A percentile compares a stretch with the other conserved stretches of the same genome.
phyloP scores from a whole-genome alignment of 2,329 filamentous ascomycete genomes.

The Harringtonia lauricola region DNA sequence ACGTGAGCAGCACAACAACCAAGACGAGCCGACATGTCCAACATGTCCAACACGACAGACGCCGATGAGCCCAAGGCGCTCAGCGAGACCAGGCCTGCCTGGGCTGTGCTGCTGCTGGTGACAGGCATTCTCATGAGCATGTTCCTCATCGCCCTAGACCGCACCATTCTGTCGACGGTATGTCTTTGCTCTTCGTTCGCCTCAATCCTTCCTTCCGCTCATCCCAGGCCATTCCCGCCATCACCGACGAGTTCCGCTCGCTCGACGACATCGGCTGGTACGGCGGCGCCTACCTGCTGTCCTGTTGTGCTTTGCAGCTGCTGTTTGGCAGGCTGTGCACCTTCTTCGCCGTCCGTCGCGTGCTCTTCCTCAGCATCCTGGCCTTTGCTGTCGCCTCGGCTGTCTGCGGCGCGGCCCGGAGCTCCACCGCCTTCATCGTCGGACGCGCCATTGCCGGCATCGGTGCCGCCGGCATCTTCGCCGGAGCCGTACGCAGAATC shows the following conservation, averaged over 20 bases:
- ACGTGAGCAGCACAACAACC: no score
- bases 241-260: slow-evolving; percentile 13
- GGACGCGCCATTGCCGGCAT: slow-evolving; percentile 43
- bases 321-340: slow-evolving; percentile 39
- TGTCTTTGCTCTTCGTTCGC: no score
- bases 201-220: no score
- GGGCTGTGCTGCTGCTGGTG: neutral
- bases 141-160: slow-evolving; percentile 14
- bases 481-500: slow-evolving; percentile 41
- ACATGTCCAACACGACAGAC: no score
- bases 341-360: slow-evolving; percentile 34
- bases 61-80: slow-evolving; percentile 6
- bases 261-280: slow-evolving; percentile 13
- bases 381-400: slow-evolving; percentile 46
- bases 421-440: slow-evolving; percentile 40
- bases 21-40: no score
- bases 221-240: slow-evolving; percentile 10
- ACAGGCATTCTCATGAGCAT: slow-evolving; percentile 2
- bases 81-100: no score
- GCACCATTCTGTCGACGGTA: slow-evolving; percentile 12
- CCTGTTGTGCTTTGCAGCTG: slow-evolving; percentile 29
- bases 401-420: slow-evolving; percentile 38
- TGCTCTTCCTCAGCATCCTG: no score
- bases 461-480: slow-evolving; percentile 38
- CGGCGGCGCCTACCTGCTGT: slow-evolving; percentile 11